Base-by-base conservation (phyloP, 192 early-diverging fungal species). In the Haplosporangium gracile region DNA sequence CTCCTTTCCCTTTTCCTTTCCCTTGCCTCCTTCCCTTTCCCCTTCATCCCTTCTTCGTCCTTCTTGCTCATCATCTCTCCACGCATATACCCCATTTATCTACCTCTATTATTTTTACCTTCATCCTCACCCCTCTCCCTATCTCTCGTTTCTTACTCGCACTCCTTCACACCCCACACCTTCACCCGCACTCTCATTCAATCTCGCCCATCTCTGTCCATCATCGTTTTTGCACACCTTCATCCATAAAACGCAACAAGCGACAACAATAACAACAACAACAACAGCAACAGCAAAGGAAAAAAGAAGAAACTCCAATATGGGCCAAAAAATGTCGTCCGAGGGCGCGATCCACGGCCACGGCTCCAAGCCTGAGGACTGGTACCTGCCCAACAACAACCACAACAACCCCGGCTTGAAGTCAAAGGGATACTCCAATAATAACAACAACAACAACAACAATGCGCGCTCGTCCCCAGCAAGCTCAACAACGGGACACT, bases 401-500 rank as follows among this genome's bases (percentile, higher is more conserved):
- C 78, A 72, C 22, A 72, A 60, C 42, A 38, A 72, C 32, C 36
- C 55, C 6, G 55, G 55, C 24, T 57, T n/a, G 26, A n/a, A 18
- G 55, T 26, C 55, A n/a, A 57, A 26, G 55, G 55, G 55, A 26
- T 57, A 57, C 24, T 29, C 32, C 53, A 77, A 26, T 10, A 45
- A n/a, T n/a, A n/a, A 49, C 45, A 39, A 8, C 70, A n/a, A 29
- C 55, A 65, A 32, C 51, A 53, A 63, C 51, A 51, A 22, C 69
- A 79, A 85, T 5, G 22, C 39, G 5, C 65, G 53, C 51, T 85
- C 82, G 6, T 85, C 83, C 24, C 78, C 83, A 1, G 75, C 69
- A 18, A 85, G 78, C 74, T 85, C 83, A 18, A 85, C 83, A 18
- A 85, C 83, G 42, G 82, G 82, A 1, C 74, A 85, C 55, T 79